phyloP scores from a whole-genome alignment of 129 eudicot species.

The Erigeron canadensis region DNA sequence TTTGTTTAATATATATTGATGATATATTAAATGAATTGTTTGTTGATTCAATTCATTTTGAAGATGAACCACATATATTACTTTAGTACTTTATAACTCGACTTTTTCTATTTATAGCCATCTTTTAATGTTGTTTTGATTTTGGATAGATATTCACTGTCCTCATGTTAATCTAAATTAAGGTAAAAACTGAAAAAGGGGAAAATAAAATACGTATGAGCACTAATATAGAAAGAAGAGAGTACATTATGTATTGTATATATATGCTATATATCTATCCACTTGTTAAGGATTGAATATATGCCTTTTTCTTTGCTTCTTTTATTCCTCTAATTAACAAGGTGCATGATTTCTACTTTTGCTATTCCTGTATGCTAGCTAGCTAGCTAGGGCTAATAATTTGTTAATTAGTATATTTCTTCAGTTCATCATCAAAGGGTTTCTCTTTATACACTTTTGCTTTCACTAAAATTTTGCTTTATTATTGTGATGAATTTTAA shows the following conservation, averaged over 20 bases:
- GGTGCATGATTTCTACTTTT: conserved; percentile 37
- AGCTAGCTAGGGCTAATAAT: conserved; percentile 32
- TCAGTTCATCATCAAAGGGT: conserved; percentile 12
- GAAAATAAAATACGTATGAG: background rate
- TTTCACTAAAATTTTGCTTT: background rate
- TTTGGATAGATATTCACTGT: conserved; percentile 5
- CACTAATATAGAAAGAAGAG: conserved; percentile 14
- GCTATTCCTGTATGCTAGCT: conserved; percentile 20
- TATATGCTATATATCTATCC: conserved; percentile 2
- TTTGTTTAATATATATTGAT: conserved; percentile 19
- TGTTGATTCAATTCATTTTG: conserved; percentile 4
- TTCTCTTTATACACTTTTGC: background rate
- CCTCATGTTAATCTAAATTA: background rate
- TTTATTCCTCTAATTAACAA: conserved; percentile 26
- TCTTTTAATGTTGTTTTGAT: conserved; percentile 7
- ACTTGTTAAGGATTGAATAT: conserved; percentile 33
- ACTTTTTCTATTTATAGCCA: conserved; percentile 25
- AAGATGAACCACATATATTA: background rate
- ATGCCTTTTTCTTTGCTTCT: conserved; percentile 27
- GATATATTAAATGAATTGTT: background rate
- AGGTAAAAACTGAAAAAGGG: background rate
- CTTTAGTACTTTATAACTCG: background rate
- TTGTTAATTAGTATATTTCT: conserved; percentile 12
- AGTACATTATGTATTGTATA: background rate
- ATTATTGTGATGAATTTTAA: background rate